Conservation (phyloP, 257 asterid genomes). For the Avicennia marina region DNA sequence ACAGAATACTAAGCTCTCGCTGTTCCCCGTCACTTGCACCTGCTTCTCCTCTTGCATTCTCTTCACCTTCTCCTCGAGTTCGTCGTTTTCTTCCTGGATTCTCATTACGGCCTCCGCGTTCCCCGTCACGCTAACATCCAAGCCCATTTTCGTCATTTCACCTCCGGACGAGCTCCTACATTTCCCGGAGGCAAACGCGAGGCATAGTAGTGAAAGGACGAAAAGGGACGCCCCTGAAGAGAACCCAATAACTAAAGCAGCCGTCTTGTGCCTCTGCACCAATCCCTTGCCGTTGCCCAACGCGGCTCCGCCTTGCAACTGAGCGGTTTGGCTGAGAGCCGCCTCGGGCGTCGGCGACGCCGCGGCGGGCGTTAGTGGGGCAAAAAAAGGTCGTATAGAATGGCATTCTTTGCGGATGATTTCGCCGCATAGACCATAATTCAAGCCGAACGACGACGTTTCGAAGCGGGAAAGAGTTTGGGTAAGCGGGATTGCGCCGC, state of each 20-base stretch:
- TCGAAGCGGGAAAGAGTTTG: conserved; percentile 49
- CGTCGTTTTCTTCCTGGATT: conserved; percentile 65
- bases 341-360: conserved; percentile 38
- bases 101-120: conserved; percentile 54
- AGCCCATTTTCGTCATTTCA: conserved; percentile 20
- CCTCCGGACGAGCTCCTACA: conserved; percentile 6
- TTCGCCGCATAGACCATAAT: conserved; percentile 71
- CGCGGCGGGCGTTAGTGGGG: conserved; percentile 10
- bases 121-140: conserved; percentile 48
- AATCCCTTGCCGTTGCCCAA: not conserved
- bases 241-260: conserved; percentile 45
- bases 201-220: conserved; percentile 28
- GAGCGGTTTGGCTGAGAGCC: conserved; percentile 46
- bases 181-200: conserved; percentile 28
- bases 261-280: conserved; percentile 28
- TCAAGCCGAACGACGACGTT: conserved; percentile 44
- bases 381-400: conserved; percentile 52
- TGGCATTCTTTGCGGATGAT: conserved; percentile 56
- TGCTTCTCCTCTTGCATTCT: conserved; percentile 49
- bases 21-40: conserved; percentile 38
- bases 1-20: conserved; percentile 66
- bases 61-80: conserved; percentile 68
- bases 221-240: conserved; percentile 39
- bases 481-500: conserved; percentile 76
- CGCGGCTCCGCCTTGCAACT: conserved; percentile 16